Base-by-base conservation (phyloP, 352 stramenopile genomes). In the Globisporangium nagaii region DNA sequence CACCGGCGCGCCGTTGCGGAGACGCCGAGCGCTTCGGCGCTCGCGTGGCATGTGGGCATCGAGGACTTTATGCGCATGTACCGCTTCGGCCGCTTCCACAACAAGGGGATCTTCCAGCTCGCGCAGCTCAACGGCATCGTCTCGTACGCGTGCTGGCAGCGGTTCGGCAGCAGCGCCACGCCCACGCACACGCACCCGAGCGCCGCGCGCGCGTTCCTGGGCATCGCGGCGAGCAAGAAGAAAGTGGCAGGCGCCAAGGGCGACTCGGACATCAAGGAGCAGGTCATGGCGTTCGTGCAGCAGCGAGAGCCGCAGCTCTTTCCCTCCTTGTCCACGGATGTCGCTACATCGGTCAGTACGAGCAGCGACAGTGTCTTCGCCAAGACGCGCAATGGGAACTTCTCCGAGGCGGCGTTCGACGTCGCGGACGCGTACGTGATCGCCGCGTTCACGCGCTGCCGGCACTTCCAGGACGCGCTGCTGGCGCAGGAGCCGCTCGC, bases 61-160 rank as follows among this genome's bases (percentile, higher is more conserved):
- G 84, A 94, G 66, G 84, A 87, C 35, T 94, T 93, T 54, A 80
- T 94, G 73, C 75, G 82, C 46, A 88, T 86, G 73, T 94, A 88
- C 63, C 69, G 73, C 52, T 75, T 78, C 17, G 84, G 84, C 1
- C 58, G 65, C 31, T 88, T 88, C 64, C 78, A 94, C 69, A 91
- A 86, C 59, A 83, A 85, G 51, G 84, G 84, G 40, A 79, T 94
- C 28, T 90, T 94, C 64, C 84, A 94, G 56, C 63, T 94, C 30
- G 84, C 82, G 27, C 84, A 94, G 59, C 79, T 94, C 49, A 94
- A 94, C 41, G 84, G 79, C 37, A 86, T 92, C 47, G 82, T 92
- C 37, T 91, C 79, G 37, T 94, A 86, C 63, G 61, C 71, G 11
- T 86, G 73, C 57, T 90, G 79, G 74, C 76, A 75, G 52, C 74